Evolutionary conservation across 2,329 filamentous ascomycete genomes (phyloP).

Genomic region (Clonostachys chloroleuca): DNA sequence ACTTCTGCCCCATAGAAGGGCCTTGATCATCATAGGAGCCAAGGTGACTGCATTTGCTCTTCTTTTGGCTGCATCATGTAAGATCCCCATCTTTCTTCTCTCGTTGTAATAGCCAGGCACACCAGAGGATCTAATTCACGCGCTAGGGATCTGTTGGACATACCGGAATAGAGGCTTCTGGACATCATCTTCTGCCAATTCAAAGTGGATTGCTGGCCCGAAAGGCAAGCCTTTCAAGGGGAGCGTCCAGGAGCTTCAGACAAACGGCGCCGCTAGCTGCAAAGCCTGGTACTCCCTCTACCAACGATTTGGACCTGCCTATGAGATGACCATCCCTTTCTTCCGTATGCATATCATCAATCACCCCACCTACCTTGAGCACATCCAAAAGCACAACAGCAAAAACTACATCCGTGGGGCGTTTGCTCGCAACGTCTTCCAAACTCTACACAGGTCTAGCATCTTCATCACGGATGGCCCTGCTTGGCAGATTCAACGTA

Average conservation of each 20-base stretch:
- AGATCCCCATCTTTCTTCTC: not conserved
- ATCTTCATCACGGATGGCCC: not conserved
- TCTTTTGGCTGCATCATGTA: not conserved
- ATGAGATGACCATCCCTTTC: not conserved
- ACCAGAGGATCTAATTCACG: too few relatives aligned
- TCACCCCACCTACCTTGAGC: not conserved
- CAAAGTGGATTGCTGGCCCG: not conserved
- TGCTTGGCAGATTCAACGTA: not conserved
- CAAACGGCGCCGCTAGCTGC: not conserved
- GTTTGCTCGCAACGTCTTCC: not conserved
- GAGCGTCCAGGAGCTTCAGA: not conserved
- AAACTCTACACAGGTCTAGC: not conserved
- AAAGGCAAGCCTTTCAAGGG: not conserved
- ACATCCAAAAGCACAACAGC: not conserved
- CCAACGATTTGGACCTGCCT: not conserved
- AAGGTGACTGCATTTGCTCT: too few relatives aligned
- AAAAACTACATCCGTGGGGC: not conserved
- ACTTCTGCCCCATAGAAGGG: too few relatives aligned
- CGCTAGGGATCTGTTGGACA: not conserved
- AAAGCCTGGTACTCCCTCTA: not conserved
- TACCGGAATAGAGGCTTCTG: not conserved
- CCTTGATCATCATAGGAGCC: too few relatives aligned
- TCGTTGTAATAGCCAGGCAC: not conserved
- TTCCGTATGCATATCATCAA: not conserved
- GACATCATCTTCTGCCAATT: not conserved